Base-by-base conservation (phyloP, 805 yeast genomes). In the Cyberlindnera xishuangbannaensis region DNA sequence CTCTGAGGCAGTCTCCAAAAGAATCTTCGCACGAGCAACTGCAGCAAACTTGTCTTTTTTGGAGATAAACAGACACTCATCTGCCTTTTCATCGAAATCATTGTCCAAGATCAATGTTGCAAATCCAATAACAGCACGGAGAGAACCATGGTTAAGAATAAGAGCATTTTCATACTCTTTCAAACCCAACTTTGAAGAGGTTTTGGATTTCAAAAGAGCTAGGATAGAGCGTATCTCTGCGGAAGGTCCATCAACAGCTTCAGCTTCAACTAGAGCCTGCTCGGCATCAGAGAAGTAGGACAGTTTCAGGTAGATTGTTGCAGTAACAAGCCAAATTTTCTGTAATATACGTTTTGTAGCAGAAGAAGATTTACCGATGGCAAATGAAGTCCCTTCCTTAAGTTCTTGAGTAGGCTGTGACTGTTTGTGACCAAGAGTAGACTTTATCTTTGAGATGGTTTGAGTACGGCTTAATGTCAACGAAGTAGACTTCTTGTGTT, bases 201-300 rank as follows among this genome's bases (percentile, higher is more conserved):
- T 18, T 10, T 37, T 29, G 22, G 67, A 51, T 32, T 67, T 69
- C 17, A 69, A 52, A 16, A 65, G 46, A 15, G 62, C 62, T 13
- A 69, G 53, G 4, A 69, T 59, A 6, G 76, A 65, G 33, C 61
- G 70, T 0, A 81, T 73, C 32, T 63, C 65, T 18, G 64, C 58
- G 23, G 67, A 71, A 10, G 73, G 67, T 21, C 62, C 61, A 32
- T 49, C 59, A 3, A 68, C 63, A 2, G 64, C 56, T 37, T 72
- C 79, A 1, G 94, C 85, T 55, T 86, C 95, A 7, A 69, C 66
- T 5, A 86, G 67, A 29, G 95, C 80, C 37, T 71, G 76, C 46
- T 76, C 77, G 1, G 88, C 76, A 33, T 85, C 94, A 3, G 62
- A 67, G 1, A 60, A 42, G 25, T 72, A 55, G 1, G 72, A 77